Base-by-base conservation (phyloP, 176 grass and related monocot species). In the Carex cristatella region DNA sequence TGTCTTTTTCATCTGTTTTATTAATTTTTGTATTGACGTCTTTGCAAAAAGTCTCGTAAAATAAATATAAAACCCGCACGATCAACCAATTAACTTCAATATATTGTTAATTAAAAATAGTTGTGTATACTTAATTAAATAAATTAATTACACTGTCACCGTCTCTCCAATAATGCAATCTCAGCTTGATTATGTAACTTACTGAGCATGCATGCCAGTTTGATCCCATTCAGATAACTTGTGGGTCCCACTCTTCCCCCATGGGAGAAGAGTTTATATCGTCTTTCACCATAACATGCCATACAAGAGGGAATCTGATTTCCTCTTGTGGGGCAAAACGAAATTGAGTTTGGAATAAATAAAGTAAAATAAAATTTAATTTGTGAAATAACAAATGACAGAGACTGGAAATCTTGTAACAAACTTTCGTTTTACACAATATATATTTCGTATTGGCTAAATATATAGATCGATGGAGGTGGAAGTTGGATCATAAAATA, bases 41-140 rank as follows among this genome's bases (percentile, higher is more conserved):
- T 53, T 75, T 53, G 71, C 71, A 53, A 53, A 51, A 71, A 9
- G 68, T 71, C 38, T 4, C 16, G 9, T 46, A 71, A 71, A 42
- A 19, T 16, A 19, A 19, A 44, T 19, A 46, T 3, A 74, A 30
- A 75, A 44, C 7, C 40, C 19, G 42, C 71, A 76, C 46, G 71
- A 76, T 76, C 71, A 76, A 76, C 19, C 71, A 76, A 76, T 76
- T 76, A 54, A 53, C 46, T 76, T 76, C 16, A 51, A 53, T 13
- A 74, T 54, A 74, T 54, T 51, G n/a, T 54, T 53, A 76, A 76
- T 76, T 23, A 23, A 23, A 23, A 76, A 38, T 69, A 69, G n/a
- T 53, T 28, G 46, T 76, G 46, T 51, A 28, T 53, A 27, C 10
- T 18, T 28, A 51, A 54, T 76, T 72, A 72, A 69, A 53, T 72